phyloP scores from a whole-genome alignment of 192 early-diverging fungal species.

The Piromyces finnis region DNA sequence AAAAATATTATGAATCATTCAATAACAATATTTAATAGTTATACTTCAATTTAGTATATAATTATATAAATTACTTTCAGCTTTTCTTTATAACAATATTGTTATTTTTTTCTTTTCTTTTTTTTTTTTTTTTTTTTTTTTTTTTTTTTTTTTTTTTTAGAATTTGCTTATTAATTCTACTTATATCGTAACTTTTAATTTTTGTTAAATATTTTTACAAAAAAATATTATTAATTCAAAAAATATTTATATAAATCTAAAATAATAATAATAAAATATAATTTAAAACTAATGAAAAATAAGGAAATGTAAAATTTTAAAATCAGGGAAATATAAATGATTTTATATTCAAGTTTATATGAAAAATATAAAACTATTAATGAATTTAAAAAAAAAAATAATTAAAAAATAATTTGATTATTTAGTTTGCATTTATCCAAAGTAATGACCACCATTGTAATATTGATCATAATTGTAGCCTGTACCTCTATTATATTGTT shows the following conservation, averaged over 20 bases:
- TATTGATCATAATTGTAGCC: background rate
- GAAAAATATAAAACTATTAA: background rate
- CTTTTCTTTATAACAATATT: too few relatives aligned
- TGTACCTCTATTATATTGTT: background rate
- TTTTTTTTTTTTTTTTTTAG: too few relatives aligned
- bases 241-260: background rate
- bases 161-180: too few relatives aligned
- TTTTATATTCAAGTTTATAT: background rate
- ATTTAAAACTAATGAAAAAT: too few relatives aligned
- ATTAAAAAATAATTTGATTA: background rate
- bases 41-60: too few relatives aligned
- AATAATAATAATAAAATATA: background rate
- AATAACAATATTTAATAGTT: too few relatives aligned
- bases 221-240: background rate
- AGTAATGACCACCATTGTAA: background rate
- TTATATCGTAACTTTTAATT: too few relatives aligned
- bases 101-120: too few relatives aligned
- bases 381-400: background rate
- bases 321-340: background rate
- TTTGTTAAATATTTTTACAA: background rate
- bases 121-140: too few relatives aligned
- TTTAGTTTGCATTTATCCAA: background rate
- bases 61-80: too few relatives aligned
- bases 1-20: too few relatives aligned
- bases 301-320: too few relatives aligned